Conservation (phyloP, 2,329 filamentous ascomycete genomes). For the Berkeleyomyces rouxiae region DNA sequence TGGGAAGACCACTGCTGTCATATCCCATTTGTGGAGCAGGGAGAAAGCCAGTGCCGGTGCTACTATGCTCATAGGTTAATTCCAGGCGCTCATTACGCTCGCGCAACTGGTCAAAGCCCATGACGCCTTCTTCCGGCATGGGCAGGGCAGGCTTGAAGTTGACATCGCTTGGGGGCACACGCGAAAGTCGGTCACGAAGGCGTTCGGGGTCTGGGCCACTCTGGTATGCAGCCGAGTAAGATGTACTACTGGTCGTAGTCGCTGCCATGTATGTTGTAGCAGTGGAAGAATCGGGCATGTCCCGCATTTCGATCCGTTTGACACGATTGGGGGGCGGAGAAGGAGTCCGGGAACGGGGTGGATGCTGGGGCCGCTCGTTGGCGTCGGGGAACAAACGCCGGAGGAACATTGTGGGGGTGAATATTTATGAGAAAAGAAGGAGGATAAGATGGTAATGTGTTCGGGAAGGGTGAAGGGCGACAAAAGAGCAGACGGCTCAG, state of each 20-base stretch:
- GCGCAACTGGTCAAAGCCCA: constrained; percentile 11
- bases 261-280: constrained; percentile 1
- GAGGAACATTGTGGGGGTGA: constrained; percentile 8
- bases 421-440: neutral
- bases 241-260: constrained; percentile 2
- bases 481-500: neutral
- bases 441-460: neutral
- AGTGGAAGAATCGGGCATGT: constrained; percentile 11
- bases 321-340: constrained; percentile 10
- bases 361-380: constrained; percentile 9
- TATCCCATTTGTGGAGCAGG: constrained; percentile 5
- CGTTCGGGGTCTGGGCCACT: constrained; percentile 8
- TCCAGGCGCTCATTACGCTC: constrained; percentile 10
- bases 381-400: constrained; percentile 8
- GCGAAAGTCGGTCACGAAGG: constrained; percentile 9
- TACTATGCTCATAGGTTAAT: neutral
- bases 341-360: constrained; percentile 10
- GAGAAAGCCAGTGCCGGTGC: neutral
- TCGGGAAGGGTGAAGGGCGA: neutral
- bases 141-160: constrained; percentile 10
- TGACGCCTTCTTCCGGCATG: constrained; percentile 11
- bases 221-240: constrained; percentile 5
- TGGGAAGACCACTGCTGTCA: constrained; percentile 10
- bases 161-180: constrained; percentile 6
- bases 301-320: constrained; percentile 12